A percentile compares a stretch with the other conserved stretches of the same genome.
Evolutionary conservation across 148 eudicot species (phyloP).

Genomic region (Camellia sinensis): DNA sequence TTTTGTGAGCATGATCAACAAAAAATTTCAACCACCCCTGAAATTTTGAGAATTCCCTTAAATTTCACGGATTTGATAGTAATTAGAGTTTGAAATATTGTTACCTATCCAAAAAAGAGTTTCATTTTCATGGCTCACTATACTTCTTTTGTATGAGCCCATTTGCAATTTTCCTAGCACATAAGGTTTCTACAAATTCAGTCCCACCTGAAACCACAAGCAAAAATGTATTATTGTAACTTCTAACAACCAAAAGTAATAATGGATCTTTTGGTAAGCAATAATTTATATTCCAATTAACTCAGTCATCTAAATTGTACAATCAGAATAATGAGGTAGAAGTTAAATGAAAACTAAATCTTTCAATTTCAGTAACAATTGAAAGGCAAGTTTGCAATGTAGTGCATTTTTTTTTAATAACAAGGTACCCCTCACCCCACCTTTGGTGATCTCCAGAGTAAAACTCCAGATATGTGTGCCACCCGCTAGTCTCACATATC

Average conservation of each 20-base stretch:
- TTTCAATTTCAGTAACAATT: no score
- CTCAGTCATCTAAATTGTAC: background rate
- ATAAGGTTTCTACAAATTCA: background rate
- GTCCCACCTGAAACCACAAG: background rate
- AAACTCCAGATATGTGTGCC: no score
- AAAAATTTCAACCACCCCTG: background rate
- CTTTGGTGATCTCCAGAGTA: no score
- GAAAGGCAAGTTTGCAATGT: no score
- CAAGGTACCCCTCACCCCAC: no score
- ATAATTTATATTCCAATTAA: background rate
- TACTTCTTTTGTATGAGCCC: background rate
- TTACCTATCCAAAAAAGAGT: background rate
- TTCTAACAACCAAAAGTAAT: background rate
- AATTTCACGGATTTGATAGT: background rate
- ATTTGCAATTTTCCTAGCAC: background rate
- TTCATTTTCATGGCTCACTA: background rate
- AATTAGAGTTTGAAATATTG: background rate
- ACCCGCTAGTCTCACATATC: no score
- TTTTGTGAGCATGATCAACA: background rate
- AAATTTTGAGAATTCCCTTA: background rate
- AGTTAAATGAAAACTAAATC: no score
- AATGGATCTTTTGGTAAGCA: background rate
- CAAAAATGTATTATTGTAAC: background rate
- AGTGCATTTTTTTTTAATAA: no score
- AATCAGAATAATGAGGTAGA: background rate